Percentiles rank a stretch among this genome's conserved stretches.
These are phyloP conservation scores for Vachellia pachyceras DNA, from an alignment of 306 rosid genomes.

Conservation along the genomic window DNA sequence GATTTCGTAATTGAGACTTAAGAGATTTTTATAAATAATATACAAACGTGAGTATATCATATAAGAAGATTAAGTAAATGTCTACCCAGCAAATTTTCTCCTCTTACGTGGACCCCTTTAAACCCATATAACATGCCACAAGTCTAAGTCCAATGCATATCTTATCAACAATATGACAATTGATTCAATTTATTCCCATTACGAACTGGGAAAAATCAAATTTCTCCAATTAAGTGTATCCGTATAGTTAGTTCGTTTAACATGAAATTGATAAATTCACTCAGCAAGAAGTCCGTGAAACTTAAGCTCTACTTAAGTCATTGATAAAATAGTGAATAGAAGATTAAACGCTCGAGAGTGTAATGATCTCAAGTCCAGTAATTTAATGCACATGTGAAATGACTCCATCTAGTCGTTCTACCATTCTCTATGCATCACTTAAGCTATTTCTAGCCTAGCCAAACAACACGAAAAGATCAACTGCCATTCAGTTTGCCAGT, in stretches of 20 bases:
- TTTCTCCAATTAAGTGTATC: neutral
- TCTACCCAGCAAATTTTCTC: neutral
- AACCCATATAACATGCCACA: neutral
- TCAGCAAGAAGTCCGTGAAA: neutral
- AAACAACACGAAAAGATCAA: neutral
- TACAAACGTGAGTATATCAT: slow-evolving; percentile 2
- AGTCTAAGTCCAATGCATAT: neutral
- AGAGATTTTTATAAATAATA: neutral
- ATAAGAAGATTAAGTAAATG: neutral
- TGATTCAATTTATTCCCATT: neutral
- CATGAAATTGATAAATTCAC: slow-evolving; percentile 3
- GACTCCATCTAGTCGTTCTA: neutral
- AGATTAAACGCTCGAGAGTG: neutral
- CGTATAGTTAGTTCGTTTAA: neutral
- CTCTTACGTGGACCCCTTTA: neutral
- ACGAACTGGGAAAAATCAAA: neutral
- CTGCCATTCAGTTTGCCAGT: neutral
- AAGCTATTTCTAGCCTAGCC: neutral
- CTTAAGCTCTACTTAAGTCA: neutral
- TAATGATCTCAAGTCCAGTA: neutral
- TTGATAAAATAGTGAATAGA: neutral
- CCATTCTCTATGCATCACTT: neutral
- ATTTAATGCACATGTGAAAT: neutral
- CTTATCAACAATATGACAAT: neutral
- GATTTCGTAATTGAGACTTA: neutral